Percentiles rank a stretch among this genome's conserved stretches.
phyloP scores from a whole-genome alignment of 805 yeast genomes.

The Brettanomyces naardenensis region DNA sequence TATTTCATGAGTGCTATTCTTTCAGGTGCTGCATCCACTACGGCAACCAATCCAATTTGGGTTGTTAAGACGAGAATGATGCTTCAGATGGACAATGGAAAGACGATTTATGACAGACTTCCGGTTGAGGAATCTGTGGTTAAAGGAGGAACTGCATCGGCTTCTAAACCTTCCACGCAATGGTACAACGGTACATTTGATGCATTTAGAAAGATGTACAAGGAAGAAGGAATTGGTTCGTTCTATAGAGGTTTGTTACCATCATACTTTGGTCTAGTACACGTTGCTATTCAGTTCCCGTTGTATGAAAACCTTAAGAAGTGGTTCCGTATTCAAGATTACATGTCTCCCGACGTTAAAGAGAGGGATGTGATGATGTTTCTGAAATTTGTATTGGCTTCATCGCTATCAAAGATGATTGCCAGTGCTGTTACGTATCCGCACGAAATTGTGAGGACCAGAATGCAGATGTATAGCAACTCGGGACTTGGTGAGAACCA shows the following conservation, averaged over 20 bases:
- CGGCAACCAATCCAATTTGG: conserved; percentile 93
- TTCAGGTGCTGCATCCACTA: conserved; percentile 83
- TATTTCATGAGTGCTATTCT: conserved; percentile 63
- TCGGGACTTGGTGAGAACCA: conserved; percentile 18
- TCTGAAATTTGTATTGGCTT: conserved; percentile 49
- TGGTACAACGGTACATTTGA: conserved; percentile 73
- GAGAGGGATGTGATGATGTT: conserved; percentile 16
- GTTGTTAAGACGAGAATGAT: conserved; percentile 92
- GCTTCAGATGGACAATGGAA: conserved; percentile 60
- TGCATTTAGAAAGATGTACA: conserved; percentile 74
- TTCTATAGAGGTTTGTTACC: conserved; percentile 89
- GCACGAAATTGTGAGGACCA: conserved; percentile 87
- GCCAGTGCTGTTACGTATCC: conserved; percentile 91
- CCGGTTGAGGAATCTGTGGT: conserved; percentile 8
- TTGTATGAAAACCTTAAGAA: conserved; percentile 75
- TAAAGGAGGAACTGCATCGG: conserved; percentile 15
- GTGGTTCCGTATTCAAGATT: conserved; percentile 26
- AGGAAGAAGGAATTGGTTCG: conserved; percentile 68
- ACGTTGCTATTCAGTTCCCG: conserved; percentile 96
- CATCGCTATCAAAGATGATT: conserved; percentile 75
- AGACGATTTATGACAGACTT: conserved; percentile 30
- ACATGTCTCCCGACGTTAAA: conserved; percentile 8
- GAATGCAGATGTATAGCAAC: conserved; percentile 58
- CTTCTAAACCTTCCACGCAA: conserved; percentile 10
- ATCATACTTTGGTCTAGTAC: conserved; percentile 81